Evolutionary conservation across 2,329 filamentous ascomycete genomes (phyloP), one percentile per base, ranked within the genome.

Genomic region (Amesomyces nigricolor): DNA sequence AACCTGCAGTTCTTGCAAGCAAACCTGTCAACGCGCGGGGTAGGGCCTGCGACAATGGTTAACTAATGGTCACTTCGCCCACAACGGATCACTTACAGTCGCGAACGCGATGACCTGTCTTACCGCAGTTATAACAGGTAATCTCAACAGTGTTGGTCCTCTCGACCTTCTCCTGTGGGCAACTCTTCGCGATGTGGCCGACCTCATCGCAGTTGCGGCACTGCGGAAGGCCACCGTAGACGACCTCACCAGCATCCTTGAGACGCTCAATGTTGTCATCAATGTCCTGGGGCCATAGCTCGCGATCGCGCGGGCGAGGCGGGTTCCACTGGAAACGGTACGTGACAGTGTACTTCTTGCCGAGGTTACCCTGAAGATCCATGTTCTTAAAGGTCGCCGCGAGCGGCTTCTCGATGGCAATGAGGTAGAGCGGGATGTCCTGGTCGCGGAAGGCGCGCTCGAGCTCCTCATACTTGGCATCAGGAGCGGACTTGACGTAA

Each of bases 1-100:
- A 61, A 77, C 75, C 79, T 80, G 73, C 85, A 88, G 66, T 88
- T 88, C 67, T 78, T 81, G 78, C 86, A 88, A 7, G 81, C 82
- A 61, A 79, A 84, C 54, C 75, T 83, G 72, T 87, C 81, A 30
- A 81, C 71, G 48, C 86, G 81, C 22, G 81, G 79, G n/a, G 74
- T 70, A 4, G 80, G 76, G 63, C 82, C 81, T 82, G 43, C 6
- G n/a, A 26, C 30, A 10, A 7, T 16, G 2, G 55, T 64, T 50
- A 66, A 61, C 9, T 26, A 16, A 29, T 19, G 5, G 17, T 26
- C 3, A 22, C 16, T 3, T n/a, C 29, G 35, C n/a, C 32, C 10
- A 5, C 1, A 5, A 16, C 10, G 17, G 19, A n/a, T 5, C 52
- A 71, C 79, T 70, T 64, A 83, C 87, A 90, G 62, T 90, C 85